Evolutionary conservation across 768 basidiomycete species (phyloP), one percentile per base, ranked within the genome.

Genomic region (Suillus subluteus): DNA sequence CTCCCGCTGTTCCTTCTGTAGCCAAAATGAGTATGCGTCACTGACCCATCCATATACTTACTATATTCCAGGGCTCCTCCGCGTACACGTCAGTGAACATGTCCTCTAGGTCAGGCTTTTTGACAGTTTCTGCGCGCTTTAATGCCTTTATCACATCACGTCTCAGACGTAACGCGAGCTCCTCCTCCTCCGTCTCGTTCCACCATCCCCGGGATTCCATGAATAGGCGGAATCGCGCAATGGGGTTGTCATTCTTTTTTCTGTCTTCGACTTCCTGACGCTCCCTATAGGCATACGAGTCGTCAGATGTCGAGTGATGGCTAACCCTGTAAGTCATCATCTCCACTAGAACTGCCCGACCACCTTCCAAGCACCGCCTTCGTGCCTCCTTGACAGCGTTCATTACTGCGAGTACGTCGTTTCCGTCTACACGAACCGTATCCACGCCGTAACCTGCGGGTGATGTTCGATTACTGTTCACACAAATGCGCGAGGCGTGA

Each of bases 281-380:
- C 2, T 92, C 85, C 46, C 96, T 88, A 76, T 98, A 98, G 30
- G 94, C 96, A 72, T 93, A 96, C 3, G 95, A 96, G 77, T 98
- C 96, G 72, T 98, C 96, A 12, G 96, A 97, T 0, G 94, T 96
- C n/a, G 93, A 95, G 74, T 96, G 95, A 74, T 98, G 95, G 21
- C 95, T 91, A 13, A 98, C 90, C 35, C 95, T 87, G 74, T 97
- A 97, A 11, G 91, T 91, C 94, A 96, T 96, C 11, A 94, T 91
- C 77, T 96, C 94, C 55, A 95, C 83, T 12, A 96, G 80, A 0
- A 96, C 93, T 23, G 93, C 94, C 46, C 94, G 87, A 11, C 91
- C 88, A 67, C 91, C 87, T 71, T 92, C 89, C 40, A 94, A 82
- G 75, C 91, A 93, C 59, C 88, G 82, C 64, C 80, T 80, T 58